These are phyloP conservation scores for Crithidia expoeki DNA, from an alignment of 208 protist genomes.

Conservation along the genomic window DNA sequence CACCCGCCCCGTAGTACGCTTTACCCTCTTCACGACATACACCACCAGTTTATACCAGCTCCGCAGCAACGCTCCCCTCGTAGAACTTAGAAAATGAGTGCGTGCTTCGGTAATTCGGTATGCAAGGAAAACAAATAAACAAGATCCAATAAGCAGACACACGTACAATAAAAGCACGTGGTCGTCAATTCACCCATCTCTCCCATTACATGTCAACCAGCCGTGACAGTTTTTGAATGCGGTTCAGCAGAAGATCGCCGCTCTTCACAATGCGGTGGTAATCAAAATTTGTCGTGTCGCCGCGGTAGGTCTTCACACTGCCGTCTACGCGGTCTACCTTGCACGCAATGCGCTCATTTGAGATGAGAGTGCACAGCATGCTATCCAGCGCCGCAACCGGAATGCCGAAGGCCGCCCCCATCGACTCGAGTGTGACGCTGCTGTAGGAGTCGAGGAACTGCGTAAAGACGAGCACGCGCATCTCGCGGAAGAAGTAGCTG, in stretches of 20 bases:
- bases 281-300: slow-evolving; percentile 96
- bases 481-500: slow-evolving; percentile 97
- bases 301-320: slow-evolving; percentile 96
- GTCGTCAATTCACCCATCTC: not conserved
- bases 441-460: slow-evolving; percentile 99
- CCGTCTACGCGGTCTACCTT: slow-evolving; percentile 98
- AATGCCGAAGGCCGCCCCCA: slow-evolving; percentile 97
- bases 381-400: slow-evolving; percentile 80
- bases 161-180: not conserved
- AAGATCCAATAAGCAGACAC: not conserved
- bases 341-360: slow-evolving; percentile 95
- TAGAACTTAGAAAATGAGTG: too few relatives aligned
- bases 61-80: too few relatives aligned
- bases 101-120: not conserved
- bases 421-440: slow-evolving; percentile 95
- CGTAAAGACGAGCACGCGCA: slow-evolving; percentile 96
- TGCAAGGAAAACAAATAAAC: not conserved
- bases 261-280: slow-evolving; percentile 97
- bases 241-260: slow-evolving; percentile 97
- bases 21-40: too few relatives aligned
- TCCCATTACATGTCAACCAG: slow-evolving; percentile 91
- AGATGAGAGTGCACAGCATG: slow-evolving; percentile 98
- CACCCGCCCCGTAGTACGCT: too few relatives aligned
- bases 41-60: too few relatives aligned
- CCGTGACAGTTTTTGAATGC: slow-evolving; percentile 98